Conservation (phyloP, 805 yeast species). For the Lipomyces sp. region DNA sequence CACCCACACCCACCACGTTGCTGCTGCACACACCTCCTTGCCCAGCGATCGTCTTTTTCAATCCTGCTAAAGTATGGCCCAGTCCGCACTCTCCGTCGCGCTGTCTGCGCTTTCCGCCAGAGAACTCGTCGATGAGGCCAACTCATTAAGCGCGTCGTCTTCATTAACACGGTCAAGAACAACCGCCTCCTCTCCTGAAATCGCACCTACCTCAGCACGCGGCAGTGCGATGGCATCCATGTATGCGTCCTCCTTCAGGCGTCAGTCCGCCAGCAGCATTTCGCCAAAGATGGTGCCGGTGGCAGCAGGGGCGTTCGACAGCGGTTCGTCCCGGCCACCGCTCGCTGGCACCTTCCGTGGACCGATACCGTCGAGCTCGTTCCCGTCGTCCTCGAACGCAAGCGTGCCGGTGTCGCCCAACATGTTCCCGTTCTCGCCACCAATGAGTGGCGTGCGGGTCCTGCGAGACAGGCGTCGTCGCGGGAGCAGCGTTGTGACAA, state of each 20-base stretch:
- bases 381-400: slow-evolving; percentile 9
- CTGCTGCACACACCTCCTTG: not conserved
- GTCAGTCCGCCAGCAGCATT: slow-evolving; percentile 6
- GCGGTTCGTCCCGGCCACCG: not conserved
- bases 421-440: slow-evolving; percentile 36
- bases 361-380: slow-evolving; percentile 13
- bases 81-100: slow-evolving; percentile 35
- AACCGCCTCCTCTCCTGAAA: not conserved
- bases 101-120: slow-evolving; percentile 22
- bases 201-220: slow-evolving; percentile 1
- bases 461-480: slow-evolving; percentile 31
- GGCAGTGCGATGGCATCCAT: slow-evolving; percentile 20
- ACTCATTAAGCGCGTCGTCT: too few species aligned
- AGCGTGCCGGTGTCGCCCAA: slow-evolving; percentile 34
- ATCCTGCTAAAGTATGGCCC: slow-evolving; percentile 17
- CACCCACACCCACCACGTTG: not conserved
- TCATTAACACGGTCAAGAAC: slow-evolving; percentile 6
- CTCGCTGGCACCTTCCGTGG: not conserved
- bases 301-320: not conserved
- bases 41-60: too few species aligned
- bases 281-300: not conserved
- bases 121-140: not conserved
- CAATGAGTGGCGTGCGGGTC: slow-evolving; percentile 31
- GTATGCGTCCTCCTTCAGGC: slow-evolving; percentile 3
- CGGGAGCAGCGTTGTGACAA: slow-evolving; percentile 34